Evolutionary conservation across 2,329 filamentous ascomycete genomes (phyloP).

Genomic region (Monosporascus ibericus): DNA sequence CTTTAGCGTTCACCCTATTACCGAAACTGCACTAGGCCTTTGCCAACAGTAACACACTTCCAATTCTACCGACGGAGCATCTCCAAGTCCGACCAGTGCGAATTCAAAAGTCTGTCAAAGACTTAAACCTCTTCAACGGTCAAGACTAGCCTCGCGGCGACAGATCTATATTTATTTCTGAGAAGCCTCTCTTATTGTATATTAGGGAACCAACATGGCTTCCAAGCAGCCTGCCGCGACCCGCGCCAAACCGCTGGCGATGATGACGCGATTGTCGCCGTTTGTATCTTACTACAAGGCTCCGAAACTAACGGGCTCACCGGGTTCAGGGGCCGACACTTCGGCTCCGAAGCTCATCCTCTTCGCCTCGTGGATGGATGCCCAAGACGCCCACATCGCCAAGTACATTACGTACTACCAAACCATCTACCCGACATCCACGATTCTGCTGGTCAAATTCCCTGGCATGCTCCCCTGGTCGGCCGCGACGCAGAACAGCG

Average conservation of each 20-base stretch:
- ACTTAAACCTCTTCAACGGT: too few species aligned
- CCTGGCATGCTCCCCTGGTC: slow-evolving; percentile 30
- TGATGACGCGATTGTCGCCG: slow-evolving; percentile 22
- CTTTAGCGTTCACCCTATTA: neutral
- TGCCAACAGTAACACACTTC: neutral
- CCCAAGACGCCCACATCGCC: slow-evolving; percentile 41
- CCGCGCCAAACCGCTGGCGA: slow-evolving; percentile 12
- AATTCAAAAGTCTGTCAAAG: neutral
- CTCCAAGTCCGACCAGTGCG: neutral
- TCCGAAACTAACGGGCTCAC: slow-evolving; percentile 4
- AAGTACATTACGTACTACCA: slow-evolving; percentile 45
- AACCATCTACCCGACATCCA: slow-evolving; percentile 35
- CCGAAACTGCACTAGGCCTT: neutral
- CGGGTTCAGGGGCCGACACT: slow-evolving; percentile 1
- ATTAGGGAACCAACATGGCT: slow-evolving; percentile 5
- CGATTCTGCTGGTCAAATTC: slow-evolving; percentile 41
- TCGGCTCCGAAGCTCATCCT: slow-evolving; percentile 39
- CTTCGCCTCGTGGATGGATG: slow-evolving; percentile 45
- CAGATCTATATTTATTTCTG: neutral
- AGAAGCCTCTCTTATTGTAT: neutral
- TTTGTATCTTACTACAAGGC: slow-evolving; percentile 23
- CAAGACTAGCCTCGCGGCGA: neutral
- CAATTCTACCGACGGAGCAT: neutral
- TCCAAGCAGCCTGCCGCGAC: slow-evolving; percentile 7
- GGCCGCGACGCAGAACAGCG: slow-evolving; percentile 22